Percentiles rank a stretch among this genome's conserved stretches.
These are phyloP conservation scores for Bretschneidera sinensis DNA, from an alignment of 345 rosid species.

Conservation along the genomic window DNA sequence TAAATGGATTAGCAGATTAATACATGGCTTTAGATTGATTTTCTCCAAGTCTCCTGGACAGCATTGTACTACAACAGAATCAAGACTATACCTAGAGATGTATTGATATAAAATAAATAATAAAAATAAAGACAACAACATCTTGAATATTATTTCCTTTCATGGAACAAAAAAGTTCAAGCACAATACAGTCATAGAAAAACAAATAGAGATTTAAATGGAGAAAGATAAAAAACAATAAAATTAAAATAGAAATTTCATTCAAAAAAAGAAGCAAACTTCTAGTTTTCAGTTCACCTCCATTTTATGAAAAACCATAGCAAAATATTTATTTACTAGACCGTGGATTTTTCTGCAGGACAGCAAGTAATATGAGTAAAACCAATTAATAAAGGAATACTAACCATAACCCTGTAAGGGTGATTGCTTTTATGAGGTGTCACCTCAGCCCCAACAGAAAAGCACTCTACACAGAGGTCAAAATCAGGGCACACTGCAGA, in stretches of 20 bases:
- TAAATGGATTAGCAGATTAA: neutral
- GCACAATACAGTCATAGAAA: neutral
- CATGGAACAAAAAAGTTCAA: neutral
- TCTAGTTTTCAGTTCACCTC: neutral
- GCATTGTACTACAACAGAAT: constrained; percentile 2
- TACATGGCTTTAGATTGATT: neutral
- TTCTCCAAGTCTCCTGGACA: neutral
- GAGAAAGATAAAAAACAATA: neutral
- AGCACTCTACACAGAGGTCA: constrained; percentile 94
- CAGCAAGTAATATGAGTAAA: constrained; percentile 4
- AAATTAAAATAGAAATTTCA: neutral
- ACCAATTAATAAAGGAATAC: constrained; percentile 19
- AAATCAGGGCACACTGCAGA: constrained; percentile 95
- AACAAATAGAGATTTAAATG: neutral
- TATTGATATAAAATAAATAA: neutral
- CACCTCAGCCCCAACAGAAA: constrained; percentile 93
- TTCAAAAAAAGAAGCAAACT: neutral
- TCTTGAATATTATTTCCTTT: neutral
- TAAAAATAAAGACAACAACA: neutral
- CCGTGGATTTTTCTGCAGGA: neutral
- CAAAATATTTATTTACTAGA: neutral
- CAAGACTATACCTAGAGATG: neutral
- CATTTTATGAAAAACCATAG: neutral
- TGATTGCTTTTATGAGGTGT: constrained; percentile 84
- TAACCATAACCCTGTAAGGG: constrained; percentile 90